A percentile compares a stretch with the other conserved stretches of the same genome.
phyloP scores from a whole-genome alignment of 768 basidiomycete species.

The Russula vinacea region DNA sequence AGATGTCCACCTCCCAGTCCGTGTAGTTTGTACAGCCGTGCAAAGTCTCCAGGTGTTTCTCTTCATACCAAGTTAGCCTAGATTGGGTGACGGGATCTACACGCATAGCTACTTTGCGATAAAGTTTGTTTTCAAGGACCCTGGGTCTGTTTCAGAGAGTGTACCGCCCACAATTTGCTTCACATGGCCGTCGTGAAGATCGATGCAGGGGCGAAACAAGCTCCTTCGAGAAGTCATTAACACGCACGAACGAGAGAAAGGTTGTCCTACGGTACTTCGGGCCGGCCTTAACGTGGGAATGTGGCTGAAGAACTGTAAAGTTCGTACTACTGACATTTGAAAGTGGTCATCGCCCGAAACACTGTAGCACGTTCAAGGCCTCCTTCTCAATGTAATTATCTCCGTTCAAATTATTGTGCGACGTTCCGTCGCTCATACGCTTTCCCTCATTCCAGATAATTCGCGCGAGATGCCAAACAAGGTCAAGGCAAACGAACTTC shows the following conservation, averaged over 20 bases:
- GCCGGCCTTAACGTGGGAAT: conserved; percentile 34
- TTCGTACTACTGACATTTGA: conserved; percentile 36
- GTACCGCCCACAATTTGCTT: conserved; percentile 99
- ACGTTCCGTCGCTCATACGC: not conserved
- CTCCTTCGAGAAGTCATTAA: conserved; percentile 35
- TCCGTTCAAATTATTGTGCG: not conserved
- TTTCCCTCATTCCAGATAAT: not conserved
- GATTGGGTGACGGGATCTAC: conserved; percentile 1
- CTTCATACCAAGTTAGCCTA: conserved; percentile 41
- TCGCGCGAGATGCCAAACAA: conserved; percentile 74
- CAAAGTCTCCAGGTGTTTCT: conserved; percentile 75
- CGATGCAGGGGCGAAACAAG: conserved; percentile 90
- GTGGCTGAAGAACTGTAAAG: conserved; percentile 48
- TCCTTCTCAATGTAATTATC: conserved; percentile 39
- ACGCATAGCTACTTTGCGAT: conserved; percentile 65
- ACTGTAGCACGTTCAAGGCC: conserved; percentile 36
- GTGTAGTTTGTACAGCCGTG: conserved; percentile 68
- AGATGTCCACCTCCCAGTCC: conserved; percentile 85
- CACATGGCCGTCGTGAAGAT: conserved; percentile 91
- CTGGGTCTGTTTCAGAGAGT: conserved; percentile 63
- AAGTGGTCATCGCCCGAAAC: conserved; percentile 31
- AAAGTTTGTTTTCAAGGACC: conserved; percentile 79
- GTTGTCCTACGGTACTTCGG: not conserved
- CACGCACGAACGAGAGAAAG: not conserved
- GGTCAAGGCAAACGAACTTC: conserved; percentile 95